A percentile compares a stretch with the other conserved stretches of the same genome.
Evolutionary conservation across 2,329 filamentous ascomycete genomes (phyloP).

Genomic region (Lachnellula arida): DNA sequence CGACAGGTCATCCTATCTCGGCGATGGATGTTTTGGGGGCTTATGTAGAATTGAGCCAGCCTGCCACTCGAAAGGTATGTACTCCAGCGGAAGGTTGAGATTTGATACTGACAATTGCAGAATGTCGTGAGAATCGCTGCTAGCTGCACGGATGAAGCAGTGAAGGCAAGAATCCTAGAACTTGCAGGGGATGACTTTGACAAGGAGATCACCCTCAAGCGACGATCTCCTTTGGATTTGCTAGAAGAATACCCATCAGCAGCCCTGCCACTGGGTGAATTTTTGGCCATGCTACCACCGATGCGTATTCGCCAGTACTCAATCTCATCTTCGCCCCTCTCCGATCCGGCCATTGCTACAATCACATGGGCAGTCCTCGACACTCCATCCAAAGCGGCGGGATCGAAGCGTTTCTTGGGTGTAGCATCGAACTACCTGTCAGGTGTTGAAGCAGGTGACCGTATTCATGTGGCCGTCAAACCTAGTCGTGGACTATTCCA

Average conservation of each 20-base stretch:
- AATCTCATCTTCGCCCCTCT: conserved; percentile 69
- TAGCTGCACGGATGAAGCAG: conserved; percentile 39
- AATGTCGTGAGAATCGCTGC: conserved; percentile 46
- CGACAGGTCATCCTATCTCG: conserved; percentile 43
- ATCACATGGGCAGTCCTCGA: conserved; percentile 59
- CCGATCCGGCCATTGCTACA: conserved; percentile 36
- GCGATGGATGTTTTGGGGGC: conserved; percentile 50
- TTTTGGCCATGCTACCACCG: conserved; percentile 67
- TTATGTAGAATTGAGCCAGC: conserved; percentile 56
- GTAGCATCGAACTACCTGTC: conserved; percentile 46
- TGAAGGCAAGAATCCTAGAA: conserved; percentile 38
- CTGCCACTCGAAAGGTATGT: conserved; percentile 46
- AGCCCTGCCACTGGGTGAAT: conserved; percentile 58
- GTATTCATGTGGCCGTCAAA: conserved; percentile 36
- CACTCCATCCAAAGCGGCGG: conserved; percentile 33
- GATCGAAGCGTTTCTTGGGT: conserved; percentile 44
- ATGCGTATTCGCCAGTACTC: conserved; percentile 78
- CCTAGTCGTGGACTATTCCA: conserved; percentile 34
- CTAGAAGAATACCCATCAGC: conserved; percentile 59
- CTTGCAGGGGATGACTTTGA: conserved; percentile 33
- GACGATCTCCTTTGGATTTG: conserved; percentile 62
- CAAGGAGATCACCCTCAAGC: conserved; percentile 39
- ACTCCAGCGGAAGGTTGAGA: neutral
- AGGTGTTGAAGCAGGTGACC: conserved; percentile 34
- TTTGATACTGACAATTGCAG: conserved; percentile 1